Evolutionary conservation across 805 yeast species (phyloP).

Genomic region (Suhomyces canberraensis): DNA sequence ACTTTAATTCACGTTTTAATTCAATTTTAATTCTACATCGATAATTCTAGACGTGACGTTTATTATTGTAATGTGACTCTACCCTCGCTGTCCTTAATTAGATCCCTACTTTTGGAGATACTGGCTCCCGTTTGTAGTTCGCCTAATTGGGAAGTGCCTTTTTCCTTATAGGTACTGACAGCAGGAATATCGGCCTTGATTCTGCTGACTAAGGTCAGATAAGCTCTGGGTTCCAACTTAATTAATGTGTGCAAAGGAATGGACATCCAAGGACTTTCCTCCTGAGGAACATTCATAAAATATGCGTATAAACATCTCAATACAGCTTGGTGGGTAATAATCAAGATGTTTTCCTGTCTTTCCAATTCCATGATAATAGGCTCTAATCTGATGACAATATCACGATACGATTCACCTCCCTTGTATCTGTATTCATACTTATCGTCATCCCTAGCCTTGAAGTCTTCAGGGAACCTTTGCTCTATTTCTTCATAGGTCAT

Average conservation of each 20-base stretch:
- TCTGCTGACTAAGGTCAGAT: constrained; percentile 80
- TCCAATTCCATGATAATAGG: constrained; percentile 98
- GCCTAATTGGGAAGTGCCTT: constrained; percentile 74
- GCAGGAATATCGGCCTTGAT: constrained; percentile 97
- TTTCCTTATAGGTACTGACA: constrained; percentile 92
- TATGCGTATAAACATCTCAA: constrained; percentile 94
- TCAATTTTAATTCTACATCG: too few relatives aligned
- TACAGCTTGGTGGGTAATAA: constrained; percentile 97
- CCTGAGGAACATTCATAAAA: constrained; percentile 98
- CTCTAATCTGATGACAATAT: constrained; percentile 89
- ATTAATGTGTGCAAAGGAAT: constrained; percentile 95
- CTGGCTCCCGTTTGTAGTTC: constrained; percentile 40
- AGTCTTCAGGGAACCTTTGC: constrained; percentile 83
- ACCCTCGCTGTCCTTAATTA: constrained; percentile 39
- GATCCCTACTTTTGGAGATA: constrained; percentile 45
- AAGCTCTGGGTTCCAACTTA: constrained; percentile 93
- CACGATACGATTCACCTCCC: constrained; percentile 96
- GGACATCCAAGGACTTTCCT: constrained; percentile 98
- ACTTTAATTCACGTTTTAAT: too few relatives aligned
- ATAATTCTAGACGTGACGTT: too few relatives aligned
- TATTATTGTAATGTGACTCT: too few relatives aligned
- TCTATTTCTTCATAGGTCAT: constrained; percentile 91
- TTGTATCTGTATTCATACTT: constrained; percentile 94
- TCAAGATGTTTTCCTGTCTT: constrained; percentile 91
- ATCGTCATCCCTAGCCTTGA: constrained; percentile 91